Percentiles rank a stretch among this genome's conserved stretches.
phyloP scores from a whole-genome alignment of 2,329 filamentous ascomycete species.

The Botrytis pseudocinerea region DNA sequence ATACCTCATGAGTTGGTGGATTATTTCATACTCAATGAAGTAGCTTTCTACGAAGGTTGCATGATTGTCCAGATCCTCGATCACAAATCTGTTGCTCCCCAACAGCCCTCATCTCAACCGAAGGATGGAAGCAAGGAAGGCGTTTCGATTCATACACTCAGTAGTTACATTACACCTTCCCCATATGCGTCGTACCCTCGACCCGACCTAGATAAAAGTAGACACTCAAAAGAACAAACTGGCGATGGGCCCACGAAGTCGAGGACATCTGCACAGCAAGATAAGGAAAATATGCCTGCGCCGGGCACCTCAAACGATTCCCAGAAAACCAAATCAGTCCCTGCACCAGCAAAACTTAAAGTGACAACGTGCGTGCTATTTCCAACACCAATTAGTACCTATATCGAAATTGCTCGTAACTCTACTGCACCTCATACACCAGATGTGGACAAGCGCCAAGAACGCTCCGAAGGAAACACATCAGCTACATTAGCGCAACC shows the following conservation, averaged over 20 bases:
- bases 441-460: constrained; percentile 55
- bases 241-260: constrained; percentile 32
- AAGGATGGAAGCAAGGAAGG: constrained; percentile 62
- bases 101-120: constrained; percentile 58
- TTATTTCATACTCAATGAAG: constrained; percentile 62
- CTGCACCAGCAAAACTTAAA: constrained; percentile 56
- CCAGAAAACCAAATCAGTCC: constrained; percentile 46
- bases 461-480: constrained; percentile 43
- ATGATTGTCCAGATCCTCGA: constrained; percentile 94
- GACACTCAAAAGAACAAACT: constrained; percentile 42
- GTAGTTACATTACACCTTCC: constrained; percentile 85
- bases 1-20: constrained; percentile 87
- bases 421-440: constrained; percentile 47
- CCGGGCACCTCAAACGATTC: constrained; percentile 50
- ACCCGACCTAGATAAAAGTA: constrained; percentile 43
- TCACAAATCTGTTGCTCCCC: constrained; percentile 66
- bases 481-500: constrained; percentile 47
- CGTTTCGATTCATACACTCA: constrained; percentile 91
- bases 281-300: constrained; percentile 61
- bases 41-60: constrained; percentile 90
- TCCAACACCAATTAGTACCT: constrained; percentile 74
- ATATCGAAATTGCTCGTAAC: constrained; percentile 75
- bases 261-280: constrained; percentile 45
- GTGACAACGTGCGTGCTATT: constrained; percentile 80
- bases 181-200: constrained; percentile 76